Conservation (phyloP, 805 yeast genomes). For the Candida tammaniensis region DNA sequence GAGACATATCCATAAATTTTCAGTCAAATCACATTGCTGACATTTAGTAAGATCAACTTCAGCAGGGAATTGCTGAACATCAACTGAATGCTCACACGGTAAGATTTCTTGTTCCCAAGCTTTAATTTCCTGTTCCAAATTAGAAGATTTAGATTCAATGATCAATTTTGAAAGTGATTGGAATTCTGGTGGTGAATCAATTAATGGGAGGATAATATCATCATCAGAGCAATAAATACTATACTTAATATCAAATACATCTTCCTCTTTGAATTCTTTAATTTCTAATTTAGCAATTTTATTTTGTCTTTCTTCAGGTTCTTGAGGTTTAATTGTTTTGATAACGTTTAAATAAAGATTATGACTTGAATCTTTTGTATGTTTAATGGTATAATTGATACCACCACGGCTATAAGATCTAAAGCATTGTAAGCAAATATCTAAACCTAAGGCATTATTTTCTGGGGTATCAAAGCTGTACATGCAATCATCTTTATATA, state of each 20-base stretch:
- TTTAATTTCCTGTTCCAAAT: constrained; percentile 64
- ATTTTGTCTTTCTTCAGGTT: constrained; percentile 22
- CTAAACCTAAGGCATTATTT: constrained; percentile 52
- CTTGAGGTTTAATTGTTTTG: constrained; percentile 49
- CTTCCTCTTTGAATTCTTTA: constrained; percentile 60
- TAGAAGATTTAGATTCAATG: constrained; percentile 55
- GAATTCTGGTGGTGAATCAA: constrained; percentile 20
- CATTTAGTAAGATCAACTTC: constrained; percentile 45
- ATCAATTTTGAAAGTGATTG: constrained; percentile 41
- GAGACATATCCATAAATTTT: constrained; percentile 90
- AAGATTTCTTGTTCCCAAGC: constrained; percentile 90
- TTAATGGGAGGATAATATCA: constrained; percentile 24
- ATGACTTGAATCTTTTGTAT: constrained; percentile 53
- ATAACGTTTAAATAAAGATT: constrained; percentile 56
- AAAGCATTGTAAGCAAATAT: constrained; percentile 72
- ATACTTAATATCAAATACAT: constrained; percentile 49
- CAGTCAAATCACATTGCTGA: constrained; percentile 56
- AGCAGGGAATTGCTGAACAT: constrained; percentile 39
- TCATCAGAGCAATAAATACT: constrained; percentile 37
- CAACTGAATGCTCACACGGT: constrained; percentile 74
- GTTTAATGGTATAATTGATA: constrained; percentile 54
- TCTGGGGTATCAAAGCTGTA: constrained; percentile 75
- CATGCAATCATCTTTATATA: constrained; percentile 84
- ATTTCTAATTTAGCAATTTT: constrained; percentile 69
- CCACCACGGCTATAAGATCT: constrained; percentile 59